Percentiles rank a stretch among this genome's conserved stretches.
phyloP scores from a whole-genome alignment of 208 protist genomes.

The Acanthamoeba sp. region DNA sequence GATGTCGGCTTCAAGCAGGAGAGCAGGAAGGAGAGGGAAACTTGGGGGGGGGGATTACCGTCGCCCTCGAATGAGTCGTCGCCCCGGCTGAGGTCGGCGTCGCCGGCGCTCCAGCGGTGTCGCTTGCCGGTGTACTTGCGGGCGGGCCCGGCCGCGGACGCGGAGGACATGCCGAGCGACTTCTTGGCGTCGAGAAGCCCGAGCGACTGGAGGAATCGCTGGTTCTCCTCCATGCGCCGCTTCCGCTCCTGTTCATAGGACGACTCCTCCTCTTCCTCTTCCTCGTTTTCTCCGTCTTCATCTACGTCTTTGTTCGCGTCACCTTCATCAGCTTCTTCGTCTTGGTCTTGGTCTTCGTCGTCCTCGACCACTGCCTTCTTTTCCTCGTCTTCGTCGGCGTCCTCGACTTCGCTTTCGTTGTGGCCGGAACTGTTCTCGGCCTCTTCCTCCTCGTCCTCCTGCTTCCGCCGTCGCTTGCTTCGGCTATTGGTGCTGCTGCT shows the following conservation, averaged over 20 bases:
- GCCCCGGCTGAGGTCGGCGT: neutral
- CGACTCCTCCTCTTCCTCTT: neutral
- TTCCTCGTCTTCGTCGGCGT: neutral
- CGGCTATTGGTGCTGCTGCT: neutral
- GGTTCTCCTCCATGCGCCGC: slow-evolving; percentile 67
- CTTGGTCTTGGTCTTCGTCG: neutral
- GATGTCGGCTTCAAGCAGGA: no score
- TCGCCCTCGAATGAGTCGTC: slow-evolving; percentile 61
- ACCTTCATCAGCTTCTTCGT: neutral
- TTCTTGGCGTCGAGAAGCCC: slow-evolving; percentile 12
- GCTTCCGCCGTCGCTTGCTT: neutral
- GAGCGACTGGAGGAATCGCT: slow-evolving; percentile 50
- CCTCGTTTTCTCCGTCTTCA: neutral
- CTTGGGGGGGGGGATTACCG: neutral
- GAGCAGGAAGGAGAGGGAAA: neutral
- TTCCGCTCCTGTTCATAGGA: slow-evolving; percentile 18
- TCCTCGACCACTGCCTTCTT: neutral
- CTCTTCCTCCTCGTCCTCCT: slow-evolving; percentile 18
- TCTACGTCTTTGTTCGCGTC: neutral
- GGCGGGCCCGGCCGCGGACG: neutral
- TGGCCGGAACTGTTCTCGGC: slow-evolving; percentile 59
- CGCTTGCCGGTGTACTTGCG: slow-evolving; percentile 62
- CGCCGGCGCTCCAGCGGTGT: slow-evolving; percentile 23
- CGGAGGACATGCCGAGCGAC: neutral
- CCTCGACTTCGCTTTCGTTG: slow-evolving; percentile 45